These are phyloP conservation scores for Gossypium schwendimanii DNA, from an alignment of 441 rosid species.

Conservation along the genomic window DNA sequence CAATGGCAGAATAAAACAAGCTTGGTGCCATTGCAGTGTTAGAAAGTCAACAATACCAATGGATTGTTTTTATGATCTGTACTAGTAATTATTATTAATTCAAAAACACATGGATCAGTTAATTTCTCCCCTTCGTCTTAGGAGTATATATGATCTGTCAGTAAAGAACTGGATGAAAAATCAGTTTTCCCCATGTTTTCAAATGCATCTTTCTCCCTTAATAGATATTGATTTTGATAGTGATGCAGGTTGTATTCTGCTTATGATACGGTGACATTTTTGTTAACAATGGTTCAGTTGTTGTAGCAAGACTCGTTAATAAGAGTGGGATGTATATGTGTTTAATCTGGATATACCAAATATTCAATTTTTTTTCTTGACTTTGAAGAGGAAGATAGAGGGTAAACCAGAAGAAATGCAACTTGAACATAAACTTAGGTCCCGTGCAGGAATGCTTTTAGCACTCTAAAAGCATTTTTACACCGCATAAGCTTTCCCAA, in stretches of 20 bases:
- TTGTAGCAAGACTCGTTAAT: background rate
- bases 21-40: background rate
- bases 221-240: background rate
- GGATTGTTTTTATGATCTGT: background rate
- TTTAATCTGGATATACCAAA: background rate
- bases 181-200: conserved; percentile 2
- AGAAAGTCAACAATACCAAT: background rate
- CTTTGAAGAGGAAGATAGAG: too few species aligned
- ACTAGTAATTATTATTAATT: background rate
- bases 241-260: background rate
- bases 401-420: too few species aligned
- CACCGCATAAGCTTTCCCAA: too few species aligned
- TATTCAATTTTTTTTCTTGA: too few species aligned
- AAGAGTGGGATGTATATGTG: background rate
- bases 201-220: background rate
- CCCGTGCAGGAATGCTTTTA: too few species aligned
- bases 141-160: background rate
- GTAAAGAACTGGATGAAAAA: conserved; percentile 11
- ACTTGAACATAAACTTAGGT: too few species aligned
- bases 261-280: too few species aligned
- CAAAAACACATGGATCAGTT: background rate
- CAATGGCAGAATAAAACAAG: background rate
- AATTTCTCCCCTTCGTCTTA: conserved; percentile 3
- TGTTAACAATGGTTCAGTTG: background rate
- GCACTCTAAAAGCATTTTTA: too few species aligned